Conservation (phyloP, 2,329 filamentous ascomycete species). For the Colletotrichum plurivorum region DNA sequence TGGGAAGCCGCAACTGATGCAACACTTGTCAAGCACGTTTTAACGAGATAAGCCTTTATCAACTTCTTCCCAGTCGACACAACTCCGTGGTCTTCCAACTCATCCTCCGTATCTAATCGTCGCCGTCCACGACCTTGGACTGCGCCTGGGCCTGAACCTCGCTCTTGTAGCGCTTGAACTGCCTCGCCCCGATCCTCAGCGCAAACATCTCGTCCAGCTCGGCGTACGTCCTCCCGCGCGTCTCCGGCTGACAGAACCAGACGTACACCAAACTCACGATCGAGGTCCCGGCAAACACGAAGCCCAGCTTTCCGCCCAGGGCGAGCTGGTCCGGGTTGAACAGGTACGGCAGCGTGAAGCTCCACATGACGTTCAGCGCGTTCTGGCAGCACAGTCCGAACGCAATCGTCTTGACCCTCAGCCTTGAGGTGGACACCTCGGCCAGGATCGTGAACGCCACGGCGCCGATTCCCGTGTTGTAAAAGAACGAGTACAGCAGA, state of each 20-base stretch:
- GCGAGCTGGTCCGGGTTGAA: slow-evolving; percentile 44
- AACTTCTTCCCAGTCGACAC: not conserved
- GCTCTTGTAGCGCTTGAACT: not conserved
- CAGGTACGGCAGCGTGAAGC: slow-evolving; percentile 33
- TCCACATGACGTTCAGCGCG: slow-evolving; percentile 37
- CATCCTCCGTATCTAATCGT: not conserved
- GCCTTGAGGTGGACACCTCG: slow-evolving; percentile 52
- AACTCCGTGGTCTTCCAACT: not conserved
- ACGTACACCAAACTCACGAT: slow-evolving; percentile 47
- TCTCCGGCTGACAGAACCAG: slow-evolving; percentile 52
- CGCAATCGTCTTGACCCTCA: slow-evolving; percentile 54
- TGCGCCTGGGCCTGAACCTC: slow-evolving; percentile 3
- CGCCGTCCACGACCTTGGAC: not conserved
- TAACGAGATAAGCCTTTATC: too few species aligned
- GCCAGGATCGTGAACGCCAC: slow-evolving; percentile 53
- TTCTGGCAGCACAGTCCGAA: slow-evolving; percentile 52
- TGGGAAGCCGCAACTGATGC: not conserved
- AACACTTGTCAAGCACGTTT: too few species aligned
- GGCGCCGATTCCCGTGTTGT: slow-evolving; percentile 54
- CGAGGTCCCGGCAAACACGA: slow-evolving; percentile 53
- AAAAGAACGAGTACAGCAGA: slow-evolving; percentile 53
- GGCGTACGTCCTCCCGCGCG: slow-evolving; percentile 35
- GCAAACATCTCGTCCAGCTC: slow-evolving; percentile 43
- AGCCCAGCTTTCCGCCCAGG: slow-evolving; percentile 54
- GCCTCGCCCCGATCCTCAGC: slow-evolving; percentile 8